Evolutionary conservation across 306 rosid species (phyloP).

Genomic region (Pterocarpus santalinus): DNA sequence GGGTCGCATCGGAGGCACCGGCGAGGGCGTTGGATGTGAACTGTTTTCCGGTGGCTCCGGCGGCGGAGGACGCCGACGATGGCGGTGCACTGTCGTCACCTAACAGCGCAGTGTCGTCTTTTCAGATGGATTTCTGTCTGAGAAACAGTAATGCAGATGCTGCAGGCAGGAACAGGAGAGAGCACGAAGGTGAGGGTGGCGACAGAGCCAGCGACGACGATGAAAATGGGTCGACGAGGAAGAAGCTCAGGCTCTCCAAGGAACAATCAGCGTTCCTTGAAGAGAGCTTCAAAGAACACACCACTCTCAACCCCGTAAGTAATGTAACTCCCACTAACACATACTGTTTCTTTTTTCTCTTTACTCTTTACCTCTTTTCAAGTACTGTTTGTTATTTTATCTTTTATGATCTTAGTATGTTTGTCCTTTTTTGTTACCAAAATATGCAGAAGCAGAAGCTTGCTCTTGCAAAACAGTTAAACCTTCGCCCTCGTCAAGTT

Average conservation of each 20-base stretch:
- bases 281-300: conserved; percentile 92
- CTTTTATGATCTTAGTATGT: neutral
- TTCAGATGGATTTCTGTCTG: conserved; percentile 73
- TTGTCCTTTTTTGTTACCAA: neutral
- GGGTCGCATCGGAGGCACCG: conserved; percentile 50
- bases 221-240: conserved; percentile 81
- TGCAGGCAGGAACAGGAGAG: conserved; percentile 53
- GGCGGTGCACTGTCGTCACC: conserved; percentile 78
- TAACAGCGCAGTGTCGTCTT: conserved; percentile 71
- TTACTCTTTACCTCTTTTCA: neutral
- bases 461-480: conserved; percentile 83
- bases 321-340: neutral
- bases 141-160: conserved; percentile 41
- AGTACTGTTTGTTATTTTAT: neutral
- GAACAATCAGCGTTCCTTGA: conserved; percentile 94
- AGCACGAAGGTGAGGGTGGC: conserved; percentile 49
- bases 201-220: conserved; percentile 86
- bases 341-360: no score
- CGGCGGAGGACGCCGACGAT: conserved; percentile 57
- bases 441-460: conserved; percentile 83
- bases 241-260: conserved; percentile 93
- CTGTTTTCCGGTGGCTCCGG: conserved; percentile 40
- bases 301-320: conserved; percentile 87
- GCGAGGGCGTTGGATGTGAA: conserved; percentile 66
- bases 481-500: conserved; percentile 97